Conservation (phyloP, 495 filamentous ascomycete species). For the Talaromyces stipitatus region DNA sequence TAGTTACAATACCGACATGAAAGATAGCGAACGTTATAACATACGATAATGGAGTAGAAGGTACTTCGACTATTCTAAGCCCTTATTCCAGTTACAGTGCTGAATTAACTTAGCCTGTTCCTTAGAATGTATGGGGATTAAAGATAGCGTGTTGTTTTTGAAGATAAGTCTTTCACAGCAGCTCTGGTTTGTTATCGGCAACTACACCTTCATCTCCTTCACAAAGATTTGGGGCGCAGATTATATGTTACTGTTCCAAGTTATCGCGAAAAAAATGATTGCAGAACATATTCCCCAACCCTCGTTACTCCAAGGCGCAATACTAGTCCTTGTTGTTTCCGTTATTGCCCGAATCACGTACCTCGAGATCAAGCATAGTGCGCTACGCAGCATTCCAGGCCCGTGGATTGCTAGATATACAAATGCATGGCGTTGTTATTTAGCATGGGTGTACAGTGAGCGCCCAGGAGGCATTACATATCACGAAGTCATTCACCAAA, state of each 20-base stretch:
- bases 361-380: neutral
- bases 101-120: neutral
- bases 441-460: neutral
- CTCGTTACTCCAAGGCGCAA: neutral
- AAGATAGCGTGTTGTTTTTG: too few relatives aligned
- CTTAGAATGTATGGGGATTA: too few relatives aligned
- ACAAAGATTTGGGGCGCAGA: neutral
- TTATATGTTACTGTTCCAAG: neutral
- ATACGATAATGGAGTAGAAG: neutral
- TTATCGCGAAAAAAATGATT: neutral
- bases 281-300: neutral
- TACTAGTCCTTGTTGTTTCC: neutral
- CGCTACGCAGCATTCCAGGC: neutral
- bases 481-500: slow-evolving; percentile 31
- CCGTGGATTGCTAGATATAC: neutral
- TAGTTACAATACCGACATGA: neutral
- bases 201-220: neutral
- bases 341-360: neutral
- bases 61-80: neutral
- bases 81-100: neutral
- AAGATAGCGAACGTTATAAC: neutral
- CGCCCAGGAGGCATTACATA: neutral
- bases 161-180: too few relatives aligned
- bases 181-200: neutral
- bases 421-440: neutral